Base-by-base conservation (phyloP, 78 protist genomes). In the Emiliania huxleyi region DNA sequence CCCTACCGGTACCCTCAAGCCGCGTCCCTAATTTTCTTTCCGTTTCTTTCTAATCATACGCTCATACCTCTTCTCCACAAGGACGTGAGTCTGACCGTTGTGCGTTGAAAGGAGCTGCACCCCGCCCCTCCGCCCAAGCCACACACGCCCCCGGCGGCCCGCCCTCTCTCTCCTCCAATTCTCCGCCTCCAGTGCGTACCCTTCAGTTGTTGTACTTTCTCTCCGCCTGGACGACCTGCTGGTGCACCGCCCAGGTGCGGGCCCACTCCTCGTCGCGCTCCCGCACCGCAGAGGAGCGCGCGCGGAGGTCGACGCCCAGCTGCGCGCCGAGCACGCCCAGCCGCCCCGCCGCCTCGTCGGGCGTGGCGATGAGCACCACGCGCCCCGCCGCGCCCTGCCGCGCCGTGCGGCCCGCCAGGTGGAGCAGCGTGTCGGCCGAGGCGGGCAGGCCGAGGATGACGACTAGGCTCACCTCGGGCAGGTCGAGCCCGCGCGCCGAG, bases 341-440 rank as follows among this genome's bases (percentile, higher is more conserved):
- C 42, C 19, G 37, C 42, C 12, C 44, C 43, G 2, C 42, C 18
- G 33, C 2, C 15, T 29, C 37, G 37, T 3, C 2, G 8, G 4
- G 19, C 83, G 83, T 35, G 37, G 83, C 42, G 4, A 73, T 29
- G 11, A 73, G 15, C 43, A 73, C 83, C 83, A 35, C 83, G 44
- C 19, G 83, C 4, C 85, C 85, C n/a, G 48, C 18, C 44, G 15
- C 48, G 22, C 85, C 85, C 29, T 40, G 85, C 26, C 85, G 85
- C 5, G 48, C 85, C 35, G 85, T 77, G 85, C 85, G 85, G 8
- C 85, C 85, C 3, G 85, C 85, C 48, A 77, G 15, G 85, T 77
- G 85, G n/a, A 77, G 22, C 48, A 77, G 46, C 33, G 44, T 29
- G 46, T 77, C 85, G 42, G 85, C 85, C 18, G 48, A 22, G 18